Conservation (phyloP, 1,284 basidiomycete species). For the Cryptococcus amylolentus region DNA sequence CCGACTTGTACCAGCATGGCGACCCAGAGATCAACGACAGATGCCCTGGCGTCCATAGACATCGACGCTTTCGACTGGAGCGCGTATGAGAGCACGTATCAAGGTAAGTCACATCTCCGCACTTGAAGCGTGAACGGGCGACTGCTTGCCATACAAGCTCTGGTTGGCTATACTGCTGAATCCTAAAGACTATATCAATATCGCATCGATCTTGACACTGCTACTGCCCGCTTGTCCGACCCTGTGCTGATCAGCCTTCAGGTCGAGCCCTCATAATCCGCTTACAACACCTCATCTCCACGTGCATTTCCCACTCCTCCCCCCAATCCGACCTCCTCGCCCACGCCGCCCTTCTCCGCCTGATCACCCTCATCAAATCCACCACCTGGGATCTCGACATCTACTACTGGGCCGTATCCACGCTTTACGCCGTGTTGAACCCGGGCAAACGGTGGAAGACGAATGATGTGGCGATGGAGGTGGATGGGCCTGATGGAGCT, state of each 20-base stretch:
- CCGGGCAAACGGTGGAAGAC: neutral
- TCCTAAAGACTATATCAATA: too few relatives aligned
- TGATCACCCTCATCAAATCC: constrained; percentile 29
- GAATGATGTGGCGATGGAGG: neutral
- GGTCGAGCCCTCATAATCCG: constrained; percentile 45
- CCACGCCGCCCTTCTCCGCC: constrained; percentile 23
- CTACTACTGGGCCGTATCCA: constrained; percentile 15
- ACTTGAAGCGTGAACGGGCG: neutral
- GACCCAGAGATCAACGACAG: neutral
- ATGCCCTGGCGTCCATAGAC: neutral
- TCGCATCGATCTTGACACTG: too few relatives aligned
- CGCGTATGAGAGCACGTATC: constrained; percentile 34
- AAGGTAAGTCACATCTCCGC: constrained; percentile 22
- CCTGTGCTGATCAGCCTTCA: constrained; percentile 5
- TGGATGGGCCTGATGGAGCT: neutral
- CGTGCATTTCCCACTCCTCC: constrained; percentile 14
- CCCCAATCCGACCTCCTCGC: constrained; percentile 22
- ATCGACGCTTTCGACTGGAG: constrained; percentile 28
- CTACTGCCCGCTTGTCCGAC: neutral
- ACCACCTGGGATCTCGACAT: constrained; percentile 24
- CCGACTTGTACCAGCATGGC: neutral
- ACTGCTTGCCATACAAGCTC: too few relatives aligned
- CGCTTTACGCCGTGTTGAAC: constrained; percentile 10
- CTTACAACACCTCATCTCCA: constrained; percentile 23
- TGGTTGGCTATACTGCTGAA: too few relatives aligned